phyloP scores from a whole-genome alignment of 306 rosid species.

The Sphenostylis stenocarpa region DNA sequence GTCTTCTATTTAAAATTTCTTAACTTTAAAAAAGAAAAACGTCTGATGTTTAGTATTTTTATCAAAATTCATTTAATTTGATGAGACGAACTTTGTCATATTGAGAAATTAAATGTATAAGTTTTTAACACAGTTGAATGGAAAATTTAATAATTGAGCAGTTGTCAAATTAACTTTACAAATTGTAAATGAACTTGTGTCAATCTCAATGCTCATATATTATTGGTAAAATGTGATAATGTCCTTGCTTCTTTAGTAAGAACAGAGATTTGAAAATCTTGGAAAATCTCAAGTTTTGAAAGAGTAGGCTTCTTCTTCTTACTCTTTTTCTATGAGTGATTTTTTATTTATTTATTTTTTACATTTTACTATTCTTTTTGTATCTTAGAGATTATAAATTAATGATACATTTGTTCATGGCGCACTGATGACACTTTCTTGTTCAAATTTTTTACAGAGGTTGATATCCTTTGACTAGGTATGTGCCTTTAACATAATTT shows the following conservation, averaged over 20 bases:
- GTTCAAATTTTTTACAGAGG: background rate
- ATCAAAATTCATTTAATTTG: background rate
- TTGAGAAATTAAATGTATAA: background rate
- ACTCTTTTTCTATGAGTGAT: no score
- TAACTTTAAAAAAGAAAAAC: background rate
- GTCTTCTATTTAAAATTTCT: no score
- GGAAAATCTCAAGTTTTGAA: background rate
- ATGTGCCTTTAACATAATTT: background rate
- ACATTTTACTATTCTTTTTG: background rate
- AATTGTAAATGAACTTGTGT: background rate
- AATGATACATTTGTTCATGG: background rate
- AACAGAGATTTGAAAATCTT: background rate
- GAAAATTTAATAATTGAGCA: background rate
- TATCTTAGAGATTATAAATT: background rate
- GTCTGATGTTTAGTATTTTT: background rate
- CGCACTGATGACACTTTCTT: background rate
- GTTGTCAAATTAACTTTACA: conserved; percentile 10
- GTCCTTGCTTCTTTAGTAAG: background rate
- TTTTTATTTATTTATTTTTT: background rate
- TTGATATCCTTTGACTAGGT: conserved; percentile 15
- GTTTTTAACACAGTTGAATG: background rate
- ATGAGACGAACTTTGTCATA: background rate
- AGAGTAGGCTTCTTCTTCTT: background rate
- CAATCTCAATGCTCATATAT: background rate
- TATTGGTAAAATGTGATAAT: background rate